Percentiles rank a stretch among this genome's conserved stretches.
Conservation (phyloP, 176 grass and related monocot genomes). For the Alopecurus myosuroides region DNA sequence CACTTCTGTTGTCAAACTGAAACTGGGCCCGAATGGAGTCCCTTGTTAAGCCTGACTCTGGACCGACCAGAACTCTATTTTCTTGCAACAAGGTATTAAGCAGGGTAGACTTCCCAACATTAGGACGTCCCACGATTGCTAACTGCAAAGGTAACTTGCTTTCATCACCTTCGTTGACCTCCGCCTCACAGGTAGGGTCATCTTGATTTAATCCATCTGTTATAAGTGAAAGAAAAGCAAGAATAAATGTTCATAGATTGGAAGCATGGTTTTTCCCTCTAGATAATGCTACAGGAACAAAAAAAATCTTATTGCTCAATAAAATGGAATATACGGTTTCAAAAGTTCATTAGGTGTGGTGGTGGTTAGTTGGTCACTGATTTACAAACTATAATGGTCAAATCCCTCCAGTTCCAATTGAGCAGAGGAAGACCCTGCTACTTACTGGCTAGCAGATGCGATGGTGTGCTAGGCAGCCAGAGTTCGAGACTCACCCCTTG, state of each 20-base stretch:
- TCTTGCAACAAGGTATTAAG: constrained; percentile 93
- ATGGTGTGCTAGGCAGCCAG: too few species aligned
- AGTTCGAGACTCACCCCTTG: too few species aligned
- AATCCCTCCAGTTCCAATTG: constrained; percentile 2
- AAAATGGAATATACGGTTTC: background rate
- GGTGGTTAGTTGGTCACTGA: background rate
- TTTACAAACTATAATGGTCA: background rate
- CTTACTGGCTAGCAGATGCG: too few species aligned
- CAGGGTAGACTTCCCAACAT: constrained; percentile 96
- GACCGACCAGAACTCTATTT: constrained; percentile 92
- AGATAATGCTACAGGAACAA: background rate
- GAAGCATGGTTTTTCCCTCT: background rate
- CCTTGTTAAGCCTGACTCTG: constrained; percentile 92
- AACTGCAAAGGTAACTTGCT: constrained; percentile 76
- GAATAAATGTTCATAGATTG: background rate
- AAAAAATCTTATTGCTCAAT: background rate
- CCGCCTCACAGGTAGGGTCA: constrained; percentile 33
- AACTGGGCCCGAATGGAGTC: constrained; percentile 91
- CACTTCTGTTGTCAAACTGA: constrained; percentile 76
- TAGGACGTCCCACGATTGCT: constrained; percentile 92
- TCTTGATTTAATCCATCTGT: constrained; percentile 58
- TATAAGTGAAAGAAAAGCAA: constrained; percentile 19
- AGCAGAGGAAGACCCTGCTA: too few species aligned
- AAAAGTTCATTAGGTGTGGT: background rate
- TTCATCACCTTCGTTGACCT: constrained; percentile 45